Conservation (phyloP, 139 green algal species). For the Tetraselmis chui region DNA sequence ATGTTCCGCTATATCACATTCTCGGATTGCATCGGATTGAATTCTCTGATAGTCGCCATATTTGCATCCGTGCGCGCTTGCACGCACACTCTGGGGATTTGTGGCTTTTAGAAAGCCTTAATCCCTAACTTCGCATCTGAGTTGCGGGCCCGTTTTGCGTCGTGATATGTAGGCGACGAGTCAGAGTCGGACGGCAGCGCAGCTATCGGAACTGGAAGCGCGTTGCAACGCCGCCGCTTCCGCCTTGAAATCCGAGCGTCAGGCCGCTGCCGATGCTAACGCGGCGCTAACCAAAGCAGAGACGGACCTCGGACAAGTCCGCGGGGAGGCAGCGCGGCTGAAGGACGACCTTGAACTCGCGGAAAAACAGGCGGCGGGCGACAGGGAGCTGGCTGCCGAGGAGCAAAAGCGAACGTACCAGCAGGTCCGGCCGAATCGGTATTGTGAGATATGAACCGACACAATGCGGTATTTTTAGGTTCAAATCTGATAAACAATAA, state of each 20-base stretch:
- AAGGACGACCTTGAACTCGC: neutral
- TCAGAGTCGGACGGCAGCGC: neutral
- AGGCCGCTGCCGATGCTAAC: neutral
- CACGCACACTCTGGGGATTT: too few species aligned
- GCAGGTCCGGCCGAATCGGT: neutral
- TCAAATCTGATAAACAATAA: too few species aligned
- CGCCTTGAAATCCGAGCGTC: neutral
- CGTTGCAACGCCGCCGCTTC: neutral
- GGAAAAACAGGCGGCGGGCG: neutral
- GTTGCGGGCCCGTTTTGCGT: too few species aligned
- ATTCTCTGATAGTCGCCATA: too few species aligned
- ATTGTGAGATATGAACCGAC: too few species aligned
- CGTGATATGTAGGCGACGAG: neutral
- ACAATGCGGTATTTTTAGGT: too few species aligned
- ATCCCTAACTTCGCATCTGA: too few species aligned
- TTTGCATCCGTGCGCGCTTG: too few species aligned
- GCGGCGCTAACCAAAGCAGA: neutral
- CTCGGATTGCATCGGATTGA: too few species aligned
- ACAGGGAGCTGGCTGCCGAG: neutral
- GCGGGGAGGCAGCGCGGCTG: neutral
- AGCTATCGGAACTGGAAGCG: neutral
- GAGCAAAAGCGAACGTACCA: neutral
- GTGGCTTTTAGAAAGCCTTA: too few species aligned
- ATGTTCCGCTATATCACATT: too few species aligned
- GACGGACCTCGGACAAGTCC: neutral